A percentile compares a stretch with the other conserved stretches of the same genome.
These are phyloP conservation scores for Dendrostoma leiphaemia DNA, from an alignment of 2,329 filamentous ascomycete species.

Conservation along the genomic window DNA sequence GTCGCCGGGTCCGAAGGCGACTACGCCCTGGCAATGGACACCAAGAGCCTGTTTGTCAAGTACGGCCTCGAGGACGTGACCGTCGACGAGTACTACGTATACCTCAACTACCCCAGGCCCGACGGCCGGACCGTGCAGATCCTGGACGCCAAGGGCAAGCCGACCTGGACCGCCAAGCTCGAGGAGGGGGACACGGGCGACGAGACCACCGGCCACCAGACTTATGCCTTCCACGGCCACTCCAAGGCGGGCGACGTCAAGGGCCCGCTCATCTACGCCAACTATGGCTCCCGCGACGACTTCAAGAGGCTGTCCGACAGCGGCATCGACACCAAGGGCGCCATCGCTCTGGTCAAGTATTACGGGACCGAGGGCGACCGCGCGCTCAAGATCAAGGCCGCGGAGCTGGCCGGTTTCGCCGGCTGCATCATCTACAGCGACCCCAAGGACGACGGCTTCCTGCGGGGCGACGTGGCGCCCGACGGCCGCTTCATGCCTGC, in stretches of 20 bases:
- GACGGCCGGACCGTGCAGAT: slow-evolving; percentile 81
- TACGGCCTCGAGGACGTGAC: slow-evolving; percentile 73
- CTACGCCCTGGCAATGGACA: slow-evolving; percentile 79
- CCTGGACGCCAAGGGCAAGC: slow-evolving; percentile 61
- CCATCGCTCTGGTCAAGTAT: slow-evolving; percentile 81
- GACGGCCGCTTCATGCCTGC: slow-evolving; percentile 76
- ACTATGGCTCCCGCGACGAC: slow-evolving; percentile 84
- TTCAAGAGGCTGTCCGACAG: slow-evolving; percentile 70
- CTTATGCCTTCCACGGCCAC: slow-evolving; percentile 81
- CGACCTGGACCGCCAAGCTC: slow-evolving; percentile 74
- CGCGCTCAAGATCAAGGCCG: slow-evolving; percentile 84
- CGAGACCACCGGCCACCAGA: slow-evolving; percentile 65
- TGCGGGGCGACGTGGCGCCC: slow-evolving; percentile 70
- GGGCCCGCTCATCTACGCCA: slow-evolving; percentile 86
- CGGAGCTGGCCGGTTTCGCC: slow-evolving; percentile 79
- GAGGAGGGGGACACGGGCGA: slow-evolving; percentile 75
- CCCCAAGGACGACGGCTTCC: slow-evolving; percentile 79
- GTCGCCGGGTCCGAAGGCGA: slow-evolving; percentile 94
- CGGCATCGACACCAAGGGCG: slow-evolving; percentile 71
- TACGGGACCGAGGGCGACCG: slow-evolving; percentile 71
- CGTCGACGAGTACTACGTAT: slow-evolving; percentile 80
- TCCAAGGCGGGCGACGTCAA: slow-evolving; percentile 83
- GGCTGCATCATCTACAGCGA: slow-evolving; percentile 94
- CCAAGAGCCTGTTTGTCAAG: slow-evolving; percentile 72
- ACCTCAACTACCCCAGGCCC: slow-evolving; percentile 83